These are phyloP conservation scores for Phytopythium sindhum DNA, from an alignment of 352 stramenopile species.

Conservation along the genomic window DNA sequence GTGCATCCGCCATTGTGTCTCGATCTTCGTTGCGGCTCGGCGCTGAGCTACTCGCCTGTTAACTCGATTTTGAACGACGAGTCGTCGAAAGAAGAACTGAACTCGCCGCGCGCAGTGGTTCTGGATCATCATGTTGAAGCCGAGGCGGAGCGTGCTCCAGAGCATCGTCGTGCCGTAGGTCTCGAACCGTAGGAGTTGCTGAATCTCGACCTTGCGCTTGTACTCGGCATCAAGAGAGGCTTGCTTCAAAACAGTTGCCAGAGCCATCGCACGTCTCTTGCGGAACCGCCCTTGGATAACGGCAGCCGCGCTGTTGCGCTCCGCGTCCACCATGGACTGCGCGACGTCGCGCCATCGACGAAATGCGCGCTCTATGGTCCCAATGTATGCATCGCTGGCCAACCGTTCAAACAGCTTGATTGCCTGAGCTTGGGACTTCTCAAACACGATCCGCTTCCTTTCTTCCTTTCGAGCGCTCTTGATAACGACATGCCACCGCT, in stretches of 20 bases:
- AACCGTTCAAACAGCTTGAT: conserved; percentile 51
- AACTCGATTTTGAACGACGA: conserved; percentile 30
- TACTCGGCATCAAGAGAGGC: conserved; percentile 37
- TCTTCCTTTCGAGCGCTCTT: conserved; percentile 15
- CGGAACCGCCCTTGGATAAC: conserved; percentile 45
- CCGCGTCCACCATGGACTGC: conserved; percentile 11
- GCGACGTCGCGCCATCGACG: conserved; percentile 23
- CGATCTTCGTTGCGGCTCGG: conserved; percentile 27
- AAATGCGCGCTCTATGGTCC: conserved; percentile 34
- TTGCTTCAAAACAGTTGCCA: conserved; percentile 35
- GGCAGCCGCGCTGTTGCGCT: conserved; percentile 30
- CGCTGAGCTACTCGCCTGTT: conserved; percentile 12
- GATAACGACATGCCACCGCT: conserved; percentile 33
- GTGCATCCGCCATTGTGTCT: conserved; percentile 29
- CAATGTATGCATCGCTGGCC: conserved; percentile 54
- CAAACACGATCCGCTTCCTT: conserved; percentile 20
- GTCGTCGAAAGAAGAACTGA: conserved; percentile 46
- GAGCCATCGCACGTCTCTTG: conserved; percentile 25
- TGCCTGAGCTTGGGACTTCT: conserved; percentile 30
- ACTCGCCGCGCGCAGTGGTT: conserved; percentile 41
- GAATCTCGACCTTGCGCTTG: conserved; percentile 36
- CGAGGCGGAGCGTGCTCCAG: conserved; percentile 52
- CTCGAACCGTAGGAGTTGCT: conserved; percentile 55
- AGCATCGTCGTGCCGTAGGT: conserved; percentile 45
- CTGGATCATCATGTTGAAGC: conserved; percentile 50